phyloP scores from a whole-genome alignment of 495 filamentous ascomycete genomes.

The Lasiosphaeris hirsuta region DNA sequence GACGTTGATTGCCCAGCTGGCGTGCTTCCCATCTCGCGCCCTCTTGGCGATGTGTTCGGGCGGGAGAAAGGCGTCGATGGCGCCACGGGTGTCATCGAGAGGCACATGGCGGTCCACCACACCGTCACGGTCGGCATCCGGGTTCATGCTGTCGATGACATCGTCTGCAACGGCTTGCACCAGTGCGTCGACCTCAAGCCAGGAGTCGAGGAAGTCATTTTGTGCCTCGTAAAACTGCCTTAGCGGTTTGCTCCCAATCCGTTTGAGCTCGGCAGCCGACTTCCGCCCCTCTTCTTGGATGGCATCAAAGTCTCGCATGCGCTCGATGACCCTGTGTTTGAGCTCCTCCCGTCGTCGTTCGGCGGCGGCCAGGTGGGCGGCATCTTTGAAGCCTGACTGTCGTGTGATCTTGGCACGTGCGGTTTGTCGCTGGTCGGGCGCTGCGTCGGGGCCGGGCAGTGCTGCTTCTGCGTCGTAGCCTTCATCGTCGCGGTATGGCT shows the following conservation, averaged over 20 bases:
- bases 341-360: slow-evolving; percentile 23
- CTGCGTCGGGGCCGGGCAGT: neutral
- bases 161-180: slow-evolving; percentile 50
- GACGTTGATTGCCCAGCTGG: slow-evolving; percentile 53
- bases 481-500: neutral
- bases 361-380: neutral
- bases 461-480: slow-evolving; percentile 6
- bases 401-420: neutral
- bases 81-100: slow-evolving; percentile 35
- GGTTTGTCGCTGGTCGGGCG: neutral
- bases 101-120: slow-evolving; percentile 39
- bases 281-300: slow-evolving; percentile 40
- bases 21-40: slow-evolving; percentile 32
- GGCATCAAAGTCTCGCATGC: slow-evolving; percentile 31
- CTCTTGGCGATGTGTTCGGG: slow-evolving; percentile 46
- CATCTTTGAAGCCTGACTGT: slow-evolving; percentile 7
- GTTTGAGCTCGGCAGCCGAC: slow-evolving; percentile 42
- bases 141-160: slow-evolving; percentile 50
- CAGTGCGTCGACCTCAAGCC: slow-evolving; percentile 50
- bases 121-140: slow-evolving; percentile 50
- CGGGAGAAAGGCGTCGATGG: slow-evolving; percentile 45
- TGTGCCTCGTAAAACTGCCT: slow-evolving; percentile 46
- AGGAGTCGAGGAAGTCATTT: slow-evolving; percentile 49
- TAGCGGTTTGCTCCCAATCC: slow-evolving; percentile 47
- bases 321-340: slow-evolving; percentile 45